A percentile compares a stretch with the other conserved stretches of the same genome.
Conservation (phyloP, 768 basidiomycete species). For the Tylopilus balloui region DNA sequence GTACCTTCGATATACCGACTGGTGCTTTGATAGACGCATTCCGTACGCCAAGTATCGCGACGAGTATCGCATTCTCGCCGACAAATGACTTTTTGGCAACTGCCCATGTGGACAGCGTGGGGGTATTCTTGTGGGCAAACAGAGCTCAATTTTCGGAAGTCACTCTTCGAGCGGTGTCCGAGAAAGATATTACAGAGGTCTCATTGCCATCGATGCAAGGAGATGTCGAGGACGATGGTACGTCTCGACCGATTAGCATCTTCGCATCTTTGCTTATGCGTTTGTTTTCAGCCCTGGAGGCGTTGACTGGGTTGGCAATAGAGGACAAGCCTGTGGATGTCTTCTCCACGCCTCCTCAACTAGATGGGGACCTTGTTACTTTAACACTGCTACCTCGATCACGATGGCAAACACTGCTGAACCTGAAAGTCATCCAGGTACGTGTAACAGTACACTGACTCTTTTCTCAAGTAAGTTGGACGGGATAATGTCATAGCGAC, state of each 20-base stretch:
- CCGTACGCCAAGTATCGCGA: slow-evolving; percentile 80
- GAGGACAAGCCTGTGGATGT: slow-evolving; percentile 61
- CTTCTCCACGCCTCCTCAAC: slow-evolving; percentile 82
- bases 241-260: slow-evolving; percentile 10
- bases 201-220: slow-evolving; percentile 84
- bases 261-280: slow-evolving; percentile 4
- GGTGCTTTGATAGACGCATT: slow-evolving; percentile 91
- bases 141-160: slow-evolving; percentile 90
- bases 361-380: slow-evolving; percentile 89
- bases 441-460: slow-evolving; percentile 15
- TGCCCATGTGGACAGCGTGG: slow-evolving; percentile 89
- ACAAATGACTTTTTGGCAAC: slow-evolving; percentile 95
- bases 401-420: slow-evolving; percentile 95
- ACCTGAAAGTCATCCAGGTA: slow-evolving; percentile 90
- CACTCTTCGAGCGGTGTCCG: slow-evolving; percentile 71
- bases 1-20: slow-evolving; percentile 95
- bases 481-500: slow-evolving; percentile 50
- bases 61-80: slow-evolving; percentile 89
- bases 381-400: slow-evolving; percentile 88
- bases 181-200: slow-evolving; percentile 67
- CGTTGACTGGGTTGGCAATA: slow-evolving; percentile 57
- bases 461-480: background rate
- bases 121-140: slow-evolving; percentile 97
- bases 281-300: slow-evolving; percentile 55
- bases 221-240: slow-evolving; percentile 74